Evolutionary conservation across 202 grass and related monocot species (phyloP), one percentile per base, ranked within the genome.

Genomic region (Eragrostis tef): DNA sequence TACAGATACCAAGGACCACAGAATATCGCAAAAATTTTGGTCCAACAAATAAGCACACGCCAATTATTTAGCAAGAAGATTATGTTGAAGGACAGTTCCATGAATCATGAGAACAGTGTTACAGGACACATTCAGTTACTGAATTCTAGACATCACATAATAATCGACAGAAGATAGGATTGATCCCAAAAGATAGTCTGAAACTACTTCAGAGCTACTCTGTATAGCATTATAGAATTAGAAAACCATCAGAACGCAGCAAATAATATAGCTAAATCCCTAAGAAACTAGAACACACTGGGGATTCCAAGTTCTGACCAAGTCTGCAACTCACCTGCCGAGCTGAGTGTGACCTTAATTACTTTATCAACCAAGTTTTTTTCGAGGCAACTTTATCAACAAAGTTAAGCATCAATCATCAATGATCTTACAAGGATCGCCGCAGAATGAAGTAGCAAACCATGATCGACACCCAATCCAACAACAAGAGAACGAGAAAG

Each of bases 11-110:
- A n/a, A n/a, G n/a, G n/a, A n/a, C n/a, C n/a, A n/a, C n/a, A n/a
- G n/a, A n/a, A n/a, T n/a, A n/a, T n/a, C n/a, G n/a, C n/a, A n/a
- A n/a, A n/a, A n/a, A 14, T 29, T 24, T 22, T n/a, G 51, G 27
- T 42, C 46, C 19, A 45, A 72, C 47, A 45, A 83, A 7, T 6
- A 70, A n/a, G n/a, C n/a, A n/a, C n/a, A 0, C 62, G 16, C 17
- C 39, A 53, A 57, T 7, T 49, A 87, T 46, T 16, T n/a, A 8
- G 59, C 64, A 64, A 46, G 72, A n/a, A n/a, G n/a, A n/a, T n/a
- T n/a, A n/a, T 58, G 44, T 7, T 46, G 3, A 53, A 59, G 57
- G 45, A 25, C 39, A 21, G 14, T 45, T 42, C n/a, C 13, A 51
- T 39, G 58, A 78, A 66, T 39, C 57, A 27, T 41, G 49, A 45